Percentiles rank a stretch among this genome's conserved stretches.
phyloP scores from a whole-genome alignment of 106 monocot species.

The Dendrobium chrysotoxum region DNA sequence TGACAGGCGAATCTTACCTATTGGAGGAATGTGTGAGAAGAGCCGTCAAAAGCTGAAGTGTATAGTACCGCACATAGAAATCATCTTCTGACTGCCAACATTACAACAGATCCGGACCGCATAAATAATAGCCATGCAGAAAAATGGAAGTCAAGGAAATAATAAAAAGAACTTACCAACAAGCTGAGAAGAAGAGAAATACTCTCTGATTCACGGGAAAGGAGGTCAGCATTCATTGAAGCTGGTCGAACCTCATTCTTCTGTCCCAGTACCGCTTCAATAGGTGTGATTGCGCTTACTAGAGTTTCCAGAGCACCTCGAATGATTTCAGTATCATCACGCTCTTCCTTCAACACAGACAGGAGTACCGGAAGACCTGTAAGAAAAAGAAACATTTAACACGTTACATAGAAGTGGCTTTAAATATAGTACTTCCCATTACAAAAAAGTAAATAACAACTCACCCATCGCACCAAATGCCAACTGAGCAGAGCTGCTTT shows the following conservation, averaged over 20 bases:
- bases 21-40: conserved; percentile 84
- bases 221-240: conserved; percentile 80
- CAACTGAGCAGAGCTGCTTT: conserved; percentile 87
- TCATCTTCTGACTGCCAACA: conserved; percentile 88
- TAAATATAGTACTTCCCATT: neutral
- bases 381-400: neutral
- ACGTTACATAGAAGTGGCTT: conserved; percentile 2
- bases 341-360: conserved; percentile 81
- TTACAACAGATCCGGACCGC: neutral
- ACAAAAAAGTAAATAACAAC: neutral
- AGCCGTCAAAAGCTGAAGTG: conserved; percentile 94
- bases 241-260: conserved; percentile 86
- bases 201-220: conserved; percentile 88
- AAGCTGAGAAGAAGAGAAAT: conserved; percentile 91
- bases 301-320: conserved; percentile 92
- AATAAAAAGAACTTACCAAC: conserved; percentile 48
- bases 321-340: conserved; percentile 87
- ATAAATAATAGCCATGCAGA: neutral
- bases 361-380: conserved; percentile 85
- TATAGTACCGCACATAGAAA: conserved; percentile 93
- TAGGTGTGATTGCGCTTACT: conserved; percentile 84
- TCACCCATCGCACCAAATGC: conserved; percentile 90
- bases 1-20: conserved; percentile 34
- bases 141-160: conserved; percentile 7
- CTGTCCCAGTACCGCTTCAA: conserved; percentile 42